Conservation (phyloP, 306 rosid species). For the Rosa lucieae region DNA sequence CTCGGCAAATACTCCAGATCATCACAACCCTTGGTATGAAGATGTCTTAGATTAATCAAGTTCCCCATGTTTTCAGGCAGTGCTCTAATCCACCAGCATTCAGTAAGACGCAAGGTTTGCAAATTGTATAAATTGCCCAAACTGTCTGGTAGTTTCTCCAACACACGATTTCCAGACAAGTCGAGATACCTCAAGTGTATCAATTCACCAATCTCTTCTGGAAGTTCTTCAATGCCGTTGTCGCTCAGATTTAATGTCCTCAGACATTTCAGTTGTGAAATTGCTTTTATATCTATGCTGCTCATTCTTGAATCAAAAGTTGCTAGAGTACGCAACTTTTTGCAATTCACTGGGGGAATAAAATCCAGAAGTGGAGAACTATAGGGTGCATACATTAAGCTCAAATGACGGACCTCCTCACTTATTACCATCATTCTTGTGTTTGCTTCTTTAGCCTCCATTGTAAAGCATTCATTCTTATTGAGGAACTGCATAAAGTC, state of each 20-base stretch:
- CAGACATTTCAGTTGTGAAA: neutral
- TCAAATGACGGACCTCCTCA: neutral
- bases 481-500: neutral
- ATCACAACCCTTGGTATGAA: neutral
- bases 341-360: neutral
- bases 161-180: fast-evolving
- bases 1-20: neutral
- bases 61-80: constrained; percentile 8
- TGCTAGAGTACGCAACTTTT: neutral
- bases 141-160: neutral
- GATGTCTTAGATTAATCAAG: constrained; percentile 1
- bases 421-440: neutral
- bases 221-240: neutral
- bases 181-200: constrained; percentile 1
- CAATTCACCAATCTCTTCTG: neutral
- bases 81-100: fast-evolving
- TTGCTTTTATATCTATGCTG: too few relatives aligned
- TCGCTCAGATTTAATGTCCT: neutral
- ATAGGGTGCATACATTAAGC: neutral
- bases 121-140: constrained; percentile 1
- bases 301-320: neutral
- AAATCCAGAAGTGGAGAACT: neutral
- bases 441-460: neutral
- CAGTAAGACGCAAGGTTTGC: neutral
- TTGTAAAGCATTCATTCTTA: neutral